phyloP scores from a whole-genome alignment of 306 rosid species.

The Trichosanthes truncata region DNA sequence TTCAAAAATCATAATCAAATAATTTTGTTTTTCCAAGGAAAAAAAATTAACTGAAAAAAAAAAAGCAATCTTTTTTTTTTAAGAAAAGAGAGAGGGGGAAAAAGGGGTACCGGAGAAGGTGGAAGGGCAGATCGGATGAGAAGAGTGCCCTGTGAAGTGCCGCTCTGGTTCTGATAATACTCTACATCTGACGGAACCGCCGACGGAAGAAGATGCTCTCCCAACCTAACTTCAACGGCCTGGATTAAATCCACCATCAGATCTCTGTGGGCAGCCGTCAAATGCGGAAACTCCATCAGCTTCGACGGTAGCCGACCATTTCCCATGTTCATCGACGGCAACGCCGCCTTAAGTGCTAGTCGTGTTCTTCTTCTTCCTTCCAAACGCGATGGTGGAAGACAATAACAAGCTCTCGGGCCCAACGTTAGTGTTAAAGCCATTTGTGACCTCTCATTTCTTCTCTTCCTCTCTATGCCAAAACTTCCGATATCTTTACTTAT shows the following conservation, averaged over 20 bases:
- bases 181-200: conserved; percentile 19
- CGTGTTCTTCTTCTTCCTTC: background rate
- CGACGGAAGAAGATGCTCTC: conserved; percentile 18
- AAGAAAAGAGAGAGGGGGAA: too few species aligned
- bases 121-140: conserved; percentile 6
- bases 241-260: conserved; percentile 13
- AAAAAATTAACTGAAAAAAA: too few species aligned
- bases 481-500: too few species aligned
- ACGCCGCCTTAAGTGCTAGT: background rate
- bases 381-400: background rate
- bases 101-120: conserved; percentile 20
- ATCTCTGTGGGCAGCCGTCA: conserved; percentile 2
- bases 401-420: background rate
- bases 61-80: too few species aligned
- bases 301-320: background rate
- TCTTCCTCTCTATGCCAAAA: too few species aligned
- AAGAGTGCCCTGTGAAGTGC: conserved; percentile 20
- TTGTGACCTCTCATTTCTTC: background rate
- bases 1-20: too few species aligned
- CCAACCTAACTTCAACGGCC: conserved; percentile 5
- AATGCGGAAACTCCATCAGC: conserved; percentile 23
- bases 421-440: background rate
- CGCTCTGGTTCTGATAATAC: conserved; percentile 11
- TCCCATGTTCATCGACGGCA: background rate
- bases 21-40: too few species aligned